Conservation (phyloP, 2,329 filamentous ascomycete species). For the Aspergillus quadrilineatus region DNA sequence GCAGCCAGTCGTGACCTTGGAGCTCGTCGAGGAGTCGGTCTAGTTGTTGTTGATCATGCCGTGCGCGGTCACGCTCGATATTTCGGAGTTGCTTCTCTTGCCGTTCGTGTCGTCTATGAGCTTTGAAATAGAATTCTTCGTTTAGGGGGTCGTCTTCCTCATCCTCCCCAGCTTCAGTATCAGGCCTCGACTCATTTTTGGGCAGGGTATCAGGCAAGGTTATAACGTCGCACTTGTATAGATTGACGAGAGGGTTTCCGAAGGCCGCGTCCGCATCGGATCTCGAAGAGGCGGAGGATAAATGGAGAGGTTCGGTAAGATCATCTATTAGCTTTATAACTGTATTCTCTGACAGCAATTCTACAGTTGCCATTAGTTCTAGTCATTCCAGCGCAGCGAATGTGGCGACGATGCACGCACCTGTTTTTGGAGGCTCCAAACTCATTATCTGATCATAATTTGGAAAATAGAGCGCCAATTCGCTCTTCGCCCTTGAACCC, state of each 20-base stretch:
- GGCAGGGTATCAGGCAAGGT: conserved; percentile 14
- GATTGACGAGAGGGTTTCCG: conserved; percentile 37
- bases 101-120: conserved; percentile 61
- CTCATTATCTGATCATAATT: conserved; percentile 95
- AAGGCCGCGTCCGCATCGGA: conserved; percentile 28
- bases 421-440: conserved; percentile 73
- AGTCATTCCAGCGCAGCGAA: not conserved
- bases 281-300: conserved; percentile 20
- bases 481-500: conserved; percentile 82
- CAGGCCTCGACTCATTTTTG: not conserved
- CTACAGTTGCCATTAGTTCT: conserved; percentile 44
- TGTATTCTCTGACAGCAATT: conserved; percentile 70
- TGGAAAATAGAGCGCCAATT: conserved; percentile 84
- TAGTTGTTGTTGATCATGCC: conserved; percentile 66
- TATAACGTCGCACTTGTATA: conserved; percentile 39
- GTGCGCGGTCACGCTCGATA: conserved; percentile 64
- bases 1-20: conserved; percentile 88
- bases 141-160: conserved; percentile 53
- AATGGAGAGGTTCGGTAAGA: conserved; percentile 35
- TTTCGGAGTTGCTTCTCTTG: conserved; percentile 69
- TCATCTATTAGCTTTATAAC: conserved; percentile 70
- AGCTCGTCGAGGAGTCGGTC: conserved; percentile 74
- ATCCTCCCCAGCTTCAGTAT: not conserved
- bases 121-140: conserved; percentile 57
- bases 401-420: conserved; percentile 47